These are phyloP conservation scores for Trypanosoma caninum DNA, from an alignment of 208 protist genomes.

Conservation along the genomic window DNA sequence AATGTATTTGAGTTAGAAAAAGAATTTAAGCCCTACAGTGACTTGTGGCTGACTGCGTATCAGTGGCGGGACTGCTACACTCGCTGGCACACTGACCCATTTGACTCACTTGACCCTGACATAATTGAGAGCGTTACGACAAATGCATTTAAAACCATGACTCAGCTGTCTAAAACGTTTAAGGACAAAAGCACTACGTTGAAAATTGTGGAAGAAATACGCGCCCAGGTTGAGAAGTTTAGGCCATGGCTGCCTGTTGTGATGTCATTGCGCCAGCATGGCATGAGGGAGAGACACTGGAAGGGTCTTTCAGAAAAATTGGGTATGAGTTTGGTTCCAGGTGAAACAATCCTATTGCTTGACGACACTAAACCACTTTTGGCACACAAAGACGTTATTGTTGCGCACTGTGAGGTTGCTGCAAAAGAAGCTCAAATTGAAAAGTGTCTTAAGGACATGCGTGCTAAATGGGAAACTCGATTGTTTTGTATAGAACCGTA, in stretches of 20 bases:
- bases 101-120: slow-evolving; percentile 92
- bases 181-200: slow-evolving; percentile 90
- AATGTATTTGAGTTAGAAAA: slow-evolving; percentile 93
- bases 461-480: slow-evolving; percentile 92
- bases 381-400: slow-evolving; percentile 83
- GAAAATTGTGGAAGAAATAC: slow-evolving; percentile 89
- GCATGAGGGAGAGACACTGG: slow-evolving; percentile 97
- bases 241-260: slow-evolving; percentile 95
- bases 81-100: slow-evolving; percentile 93
- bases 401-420: slow-evolving; percentile 94
- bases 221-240: slow-evolving; percentile 90
- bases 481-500: slow-evolving; percentile 91
- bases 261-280: slow-evolving; percentile 93
- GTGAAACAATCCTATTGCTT: slow-evolving; percentile 84
- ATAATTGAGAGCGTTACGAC: slow-evolving; percentile 90
- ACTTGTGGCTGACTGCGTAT: slow-evolving; percentile 95
- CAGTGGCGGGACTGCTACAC: slow-evolving; percentile 93
- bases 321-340: slow-evolving; percentile 79
- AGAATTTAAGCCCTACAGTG: slow-evolving; percentile 96
- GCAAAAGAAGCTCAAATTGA: slow-evolving; percentile 97
- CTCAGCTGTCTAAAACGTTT: slow-evolving; percentile 88
- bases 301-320: slow-evolving; percentile 88
- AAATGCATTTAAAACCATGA: slow-evolving; percentile 88
- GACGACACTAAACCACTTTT: slow-evolving; percentile 85
- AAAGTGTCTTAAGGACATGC: slow-evolving; percentile 95